These are phyloP conservation scores for Phlegmacium glaucopus DNA, from an alignment of 768 basidiomycete species.

Conservation along the genomic window DNA sequence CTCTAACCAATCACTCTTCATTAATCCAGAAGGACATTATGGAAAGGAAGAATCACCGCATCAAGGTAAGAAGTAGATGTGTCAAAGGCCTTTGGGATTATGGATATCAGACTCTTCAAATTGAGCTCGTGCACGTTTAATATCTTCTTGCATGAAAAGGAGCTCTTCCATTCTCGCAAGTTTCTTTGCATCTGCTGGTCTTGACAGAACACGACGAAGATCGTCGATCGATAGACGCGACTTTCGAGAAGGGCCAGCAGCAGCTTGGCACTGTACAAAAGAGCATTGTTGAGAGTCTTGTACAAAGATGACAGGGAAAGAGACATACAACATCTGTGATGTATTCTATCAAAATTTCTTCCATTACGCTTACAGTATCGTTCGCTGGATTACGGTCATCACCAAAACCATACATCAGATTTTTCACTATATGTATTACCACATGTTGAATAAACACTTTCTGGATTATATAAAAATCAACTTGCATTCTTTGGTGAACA, in stretches of 20 bases:
- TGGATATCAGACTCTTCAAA: constrained; percentile 53
- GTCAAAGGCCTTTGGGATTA: constrained; percentile 14
- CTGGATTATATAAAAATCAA: constrained; percentile 7
- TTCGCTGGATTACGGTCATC: constrained; percentile 86
- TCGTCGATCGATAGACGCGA: constrained; percentile 84
- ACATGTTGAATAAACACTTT: constrained; percentile 2
- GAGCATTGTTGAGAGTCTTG: constrained; percentile 6
- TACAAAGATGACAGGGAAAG: constrained; percentile 8
- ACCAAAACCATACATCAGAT: constrained; percentile 91
- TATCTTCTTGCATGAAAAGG: constrained; percentile 91
- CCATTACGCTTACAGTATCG: constrained; percentile 89
- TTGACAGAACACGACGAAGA: constrained; percentile 72
- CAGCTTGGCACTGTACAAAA: constrained; percentile 55
- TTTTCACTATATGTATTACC: constrained; percentile 47
- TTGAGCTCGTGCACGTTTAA: constrained; percentile 81
- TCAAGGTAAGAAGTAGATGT: background rate
- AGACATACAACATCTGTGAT: constrained; percentile 82
- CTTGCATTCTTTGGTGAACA: constrained; percentile 82
- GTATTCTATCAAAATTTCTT: constrained; percentile 89
- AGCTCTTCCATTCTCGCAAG: constrained; percentile 90
- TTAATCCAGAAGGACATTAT: too few relatives aligned
- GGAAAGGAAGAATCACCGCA: background rate
- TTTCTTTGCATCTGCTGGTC: constrained; percentile 89
- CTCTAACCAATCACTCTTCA: too few relatives aligned
- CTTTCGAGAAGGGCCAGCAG: constrained; percentile 67